A percentile compares a stretch with the other conserved stretches of the same genome.
These are phyloP conservation scores for Teratosphaeria zuluensis DNA, from an alignment of 2,329 filamentous ascomycete species.

Conservation along the genomic window DNA sequence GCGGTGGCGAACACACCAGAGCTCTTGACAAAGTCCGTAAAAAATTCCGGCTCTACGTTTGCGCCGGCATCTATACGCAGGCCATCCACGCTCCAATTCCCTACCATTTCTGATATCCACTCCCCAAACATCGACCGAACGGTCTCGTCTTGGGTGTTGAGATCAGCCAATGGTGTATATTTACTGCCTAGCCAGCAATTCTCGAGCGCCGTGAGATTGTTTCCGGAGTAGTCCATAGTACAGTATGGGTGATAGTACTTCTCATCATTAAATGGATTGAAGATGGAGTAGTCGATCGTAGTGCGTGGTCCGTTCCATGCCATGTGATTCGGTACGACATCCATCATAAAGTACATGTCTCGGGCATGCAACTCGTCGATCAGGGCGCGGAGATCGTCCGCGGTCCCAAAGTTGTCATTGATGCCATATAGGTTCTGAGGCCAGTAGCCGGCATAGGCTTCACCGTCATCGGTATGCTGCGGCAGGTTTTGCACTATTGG, in stretches of 20 bases:
- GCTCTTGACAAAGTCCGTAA: slow-evolving; percentile 23
- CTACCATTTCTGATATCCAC: slow-evolving; percentile 33
- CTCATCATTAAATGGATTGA: slow-evolving; percentile 45
- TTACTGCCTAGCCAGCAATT: slow-evolving; percentile 45
- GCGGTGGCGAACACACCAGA: slow-evolving; percentile 30
- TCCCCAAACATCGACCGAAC: slow-evolving; percentile 31
- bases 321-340: slow-evolving; percentile 49
- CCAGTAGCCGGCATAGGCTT: slow-evolving; percentile 45
- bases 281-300: slow-evolving; percentile 45
- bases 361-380: slow-evolving; percentile 46
- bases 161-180: slow-evolving; percentile 37
- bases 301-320: slow-evolving; percentile 36
- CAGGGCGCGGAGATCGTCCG: slow-evolving; percentile 49
- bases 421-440: slow-evolving; percentile 44
- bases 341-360: slow-evolving; percentile 52
- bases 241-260: slow-evolving; percentile 55
- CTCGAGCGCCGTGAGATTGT: slow-evolving; percentile 23
- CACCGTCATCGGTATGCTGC: slow-evolving; percentile 33
- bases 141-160: slow-evolving; percentile 35
- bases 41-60: slow-evolving; percentile 31
- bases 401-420: slow-evolving; percentile 50
- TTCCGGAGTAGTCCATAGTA: slow-evolving; percentile 39
- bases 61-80: slow-evolving; percentile 31
- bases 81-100: slow-evolving; percentile 34
- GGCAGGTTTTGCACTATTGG: slow-evolving; percentile 36